Evolutionary conservation across 768 basidiomycete species (phyloP).

Genomic region (Lactarius hatsudake): DNA sequence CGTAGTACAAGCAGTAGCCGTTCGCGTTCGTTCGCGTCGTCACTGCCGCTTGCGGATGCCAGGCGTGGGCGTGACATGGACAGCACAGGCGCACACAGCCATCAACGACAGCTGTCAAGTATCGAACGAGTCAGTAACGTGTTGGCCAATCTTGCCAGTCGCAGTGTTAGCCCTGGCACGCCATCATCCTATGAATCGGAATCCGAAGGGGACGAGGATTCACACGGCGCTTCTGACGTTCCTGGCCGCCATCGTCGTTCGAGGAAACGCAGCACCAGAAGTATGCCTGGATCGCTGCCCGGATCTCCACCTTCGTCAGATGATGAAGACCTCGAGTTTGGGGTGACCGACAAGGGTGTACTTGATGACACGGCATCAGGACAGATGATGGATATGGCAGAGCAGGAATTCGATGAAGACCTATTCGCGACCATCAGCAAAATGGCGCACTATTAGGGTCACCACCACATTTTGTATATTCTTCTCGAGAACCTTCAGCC

Average conservation of each 20-base stretch:
- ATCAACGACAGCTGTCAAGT: conserved; percentile 71
- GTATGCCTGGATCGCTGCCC: conserved; percentile 81
- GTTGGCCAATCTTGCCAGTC: conserved; percentile 47
- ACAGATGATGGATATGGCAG: conserved; percentile 61
- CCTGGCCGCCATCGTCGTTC: conserved; percentile 40
- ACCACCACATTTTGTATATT: background rate
- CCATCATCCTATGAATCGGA: conserved; percentile 54
- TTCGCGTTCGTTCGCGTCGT: conserved; percentile 33
- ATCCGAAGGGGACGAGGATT: conserved; percentile 43
- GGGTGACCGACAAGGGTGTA: conserved; percentile 31
- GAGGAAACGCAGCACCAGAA: conserved; percentile 66
- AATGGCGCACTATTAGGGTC: background rate
- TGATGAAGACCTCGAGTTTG: conserved; percentile 46
- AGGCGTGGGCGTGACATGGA: conserved; percentile 24
- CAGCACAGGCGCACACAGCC: conserved; percentile 31
- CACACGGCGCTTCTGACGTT: conserved; percentile 38
- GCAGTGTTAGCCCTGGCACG: conserved; percentile 46
- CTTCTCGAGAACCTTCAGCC: too few species aligned
- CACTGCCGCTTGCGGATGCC: conserved; percentile 33
- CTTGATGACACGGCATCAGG: conserved; percentile 38
- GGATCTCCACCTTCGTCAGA: conserved; percentile 36
- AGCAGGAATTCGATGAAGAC: conserved; percentile 78
- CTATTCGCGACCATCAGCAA: conserved; percentile 46
- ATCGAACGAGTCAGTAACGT: conserved; percentile 67
- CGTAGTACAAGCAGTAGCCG: conserved; percentile 40